Base-by-base conservation (phyloP, 805 yeast genomes). In the Ascoidea rubescens region DNA sequence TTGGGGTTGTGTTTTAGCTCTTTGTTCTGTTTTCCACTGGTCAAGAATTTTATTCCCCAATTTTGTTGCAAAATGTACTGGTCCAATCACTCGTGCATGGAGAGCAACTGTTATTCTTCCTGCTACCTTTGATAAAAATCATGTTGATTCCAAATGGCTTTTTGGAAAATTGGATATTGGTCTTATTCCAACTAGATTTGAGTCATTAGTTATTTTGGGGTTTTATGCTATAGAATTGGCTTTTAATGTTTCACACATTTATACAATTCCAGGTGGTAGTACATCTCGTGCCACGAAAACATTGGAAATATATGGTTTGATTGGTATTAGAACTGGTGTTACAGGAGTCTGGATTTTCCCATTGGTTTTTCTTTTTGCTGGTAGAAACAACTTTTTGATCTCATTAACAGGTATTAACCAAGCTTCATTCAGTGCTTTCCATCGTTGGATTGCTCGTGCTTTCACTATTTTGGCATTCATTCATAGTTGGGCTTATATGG, bases 111-210 rank as follows among this genome's bases (percentile, higher is more conserved):
- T 71, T 8, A 50, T 65, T 12, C 53, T 69, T 48, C 73, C 75
- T 1, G 72, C 75, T 1, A 53, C 65, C 33, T 61, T 65, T 48
- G 63, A 62, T 5, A 52, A 57, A 28, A 49, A 60, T 32, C 72
- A 67, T 51, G 64, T 67, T 65, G 49, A 53, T 28, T 54, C 55
- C 46, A 46, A 55, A 46, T 46, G 54, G 48, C 51, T 60, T 48
- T 45, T 60, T 52, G 56, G 64, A 54, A 2, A 57, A 53, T 50
- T 55, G 53, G 32, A 48, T 47, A 46, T 61, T 6, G 68, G 67
- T 55, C 53, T 70, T n/a, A 54, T 76, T 48, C 85, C 86, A 0
- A 72, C 79, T 4, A 67, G 84, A 57, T 64, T 74, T 56, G 84
- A 80, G 57, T 55, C 73, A 0, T 54, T 78, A 7, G 60, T 74